Conservation (phyloP, 192 early-diverging fungal species). For the Podila clonocystis region DNA sequence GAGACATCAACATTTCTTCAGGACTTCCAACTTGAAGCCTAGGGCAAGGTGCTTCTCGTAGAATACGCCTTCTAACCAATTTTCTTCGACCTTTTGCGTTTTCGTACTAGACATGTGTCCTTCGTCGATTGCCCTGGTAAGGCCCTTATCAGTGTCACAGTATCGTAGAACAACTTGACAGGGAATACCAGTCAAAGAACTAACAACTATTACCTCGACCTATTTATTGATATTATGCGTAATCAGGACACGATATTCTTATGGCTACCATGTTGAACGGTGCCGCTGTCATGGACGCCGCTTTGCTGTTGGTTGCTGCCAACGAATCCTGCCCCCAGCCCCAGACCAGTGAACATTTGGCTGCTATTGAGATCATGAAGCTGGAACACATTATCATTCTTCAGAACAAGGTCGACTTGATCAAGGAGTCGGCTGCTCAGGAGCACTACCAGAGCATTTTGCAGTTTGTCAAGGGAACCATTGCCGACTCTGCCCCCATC, state of each 20-base stretch:
- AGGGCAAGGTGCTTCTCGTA: not conserved
- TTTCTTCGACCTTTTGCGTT: not conserved
- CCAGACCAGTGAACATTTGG: constrained; percentile 98
- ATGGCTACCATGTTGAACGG: constrained; percentile 99
- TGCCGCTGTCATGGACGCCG: constrained; percentile 99
- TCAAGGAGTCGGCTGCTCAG: constrained; percentile 91
- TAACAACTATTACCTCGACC: not conserved
- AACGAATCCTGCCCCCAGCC: constrained; percentile 99
- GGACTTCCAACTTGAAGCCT: not conserved
- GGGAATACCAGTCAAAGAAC: not conserved
- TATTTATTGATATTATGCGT: not conserved
- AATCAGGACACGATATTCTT: constrained; percentile 91
- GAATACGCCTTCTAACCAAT: not conserved
- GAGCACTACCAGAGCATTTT: constrained; percentile 93
- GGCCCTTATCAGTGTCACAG: no score
- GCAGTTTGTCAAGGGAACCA: constrained; percentile 92
- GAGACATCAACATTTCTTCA: no score
- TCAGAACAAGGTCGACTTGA: constrained; percentile 99
- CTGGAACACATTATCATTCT: constrained; percentile 95
- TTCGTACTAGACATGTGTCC: constrained; percentile 81
- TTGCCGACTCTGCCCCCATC: constrained; percentile 94
- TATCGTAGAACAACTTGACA: no score
- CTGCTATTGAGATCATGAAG: constrained; percentile 99
- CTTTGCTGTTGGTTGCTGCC: constrained; percentile 95
- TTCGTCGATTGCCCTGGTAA: constrained; percentile 98